A percentile compares a stretch with the other conserved stretches of the same genome.
phyloP scores from a whole-genome alignment of 2,329 filamentous ascomycete genomes.

The Fusarium sp. region DNA sequence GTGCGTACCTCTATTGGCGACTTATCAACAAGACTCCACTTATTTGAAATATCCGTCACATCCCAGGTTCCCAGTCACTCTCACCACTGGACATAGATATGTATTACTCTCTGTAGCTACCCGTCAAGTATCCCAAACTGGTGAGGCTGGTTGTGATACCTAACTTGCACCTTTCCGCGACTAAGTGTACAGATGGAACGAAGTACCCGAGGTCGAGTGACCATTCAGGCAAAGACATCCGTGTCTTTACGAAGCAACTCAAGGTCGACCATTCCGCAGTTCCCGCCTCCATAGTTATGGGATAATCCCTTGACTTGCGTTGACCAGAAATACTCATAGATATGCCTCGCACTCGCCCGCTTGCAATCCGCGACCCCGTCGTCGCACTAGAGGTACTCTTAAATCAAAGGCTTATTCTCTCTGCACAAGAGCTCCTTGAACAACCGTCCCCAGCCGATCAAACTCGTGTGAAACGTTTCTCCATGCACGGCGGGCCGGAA shows the following conservation, averaged over 20 bases:
- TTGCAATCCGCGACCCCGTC: too few species aligned
- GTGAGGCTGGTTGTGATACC: constrained; percentile 21
- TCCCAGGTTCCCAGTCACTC: too few species aligned
- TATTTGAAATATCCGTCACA: too few species aligned
- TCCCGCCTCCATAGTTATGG: constrained; percentile 16
- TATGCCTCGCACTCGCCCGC: background rate
- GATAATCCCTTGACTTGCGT: constrained; percentile 16
- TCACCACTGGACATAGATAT: too few species aligned
- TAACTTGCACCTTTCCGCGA: constrained; percentile 7
- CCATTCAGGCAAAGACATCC: constrained; percentile 3
- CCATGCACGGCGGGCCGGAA: too few species aligned
- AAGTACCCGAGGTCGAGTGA: constrained; percentile 16
- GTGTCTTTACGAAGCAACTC: constrained; percentile 13
- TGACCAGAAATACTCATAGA: constrained; percentile 7
- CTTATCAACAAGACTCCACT: too few species aligned
- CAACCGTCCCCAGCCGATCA: background rate
- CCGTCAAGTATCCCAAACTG: constrained; percentile 12
- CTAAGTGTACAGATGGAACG: constrained; percentile 7
- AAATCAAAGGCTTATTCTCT: too few species aligned
- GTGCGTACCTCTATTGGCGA: too few species aligned
- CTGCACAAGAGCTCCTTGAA: background rate
- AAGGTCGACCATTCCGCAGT: constrained; percentile 23
- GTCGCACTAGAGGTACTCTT: too few species aligned
- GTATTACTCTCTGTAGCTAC: constrained; percentile 11
- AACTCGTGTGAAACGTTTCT: too few species aligned